Conservation (phyloP, 257 asterid genomes). For the Solanum tacnaense region DNA sequence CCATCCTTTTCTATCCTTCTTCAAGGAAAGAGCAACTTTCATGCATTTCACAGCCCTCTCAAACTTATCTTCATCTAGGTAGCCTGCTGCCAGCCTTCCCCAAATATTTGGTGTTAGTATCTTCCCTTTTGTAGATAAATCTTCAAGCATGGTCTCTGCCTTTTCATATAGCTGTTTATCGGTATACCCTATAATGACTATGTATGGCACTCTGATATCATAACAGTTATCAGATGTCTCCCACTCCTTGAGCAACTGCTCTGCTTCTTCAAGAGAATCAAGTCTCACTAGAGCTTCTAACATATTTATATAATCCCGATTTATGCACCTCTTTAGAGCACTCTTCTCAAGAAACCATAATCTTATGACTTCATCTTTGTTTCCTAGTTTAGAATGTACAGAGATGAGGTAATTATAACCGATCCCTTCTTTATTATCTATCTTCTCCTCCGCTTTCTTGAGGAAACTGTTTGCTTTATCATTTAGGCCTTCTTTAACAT, state of each 20-base stretch:
- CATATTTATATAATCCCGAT: constrained; percentile 52
- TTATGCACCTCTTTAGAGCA: constrained; percentile 39
- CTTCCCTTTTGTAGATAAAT: constrained; percentile 30
- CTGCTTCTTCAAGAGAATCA: constrained; percentile 53
- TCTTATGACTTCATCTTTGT: constrained; percentile 48
- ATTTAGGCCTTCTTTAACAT: constrained; percentile 40
- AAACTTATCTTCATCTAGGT: constrained; percentile 36
- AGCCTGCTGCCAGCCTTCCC: constrained; percentile 50
- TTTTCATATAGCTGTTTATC: constrained; percentile 40
- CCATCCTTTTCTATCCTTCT: constrained; percentile 12
- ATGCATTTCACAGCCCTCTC: constrained; percentile 39
- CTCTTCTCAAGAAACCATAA: constrained; percentile 49
- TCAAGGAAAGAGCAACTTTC: constrained; percentile 30
- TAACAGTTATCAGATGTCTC: constrained; percentile 55
- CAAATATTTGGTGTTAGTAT: constrained; percentile 30
- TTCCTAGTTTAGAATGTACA: constrained; percentile 48
- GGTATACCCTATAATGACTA: constrained; percentile 33
- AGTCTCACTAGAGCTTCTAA: constrained; percentile 61
- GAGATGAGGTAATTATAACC: constrained; percentile 72
- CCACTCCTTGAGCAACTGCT: constrained; percentile 58
- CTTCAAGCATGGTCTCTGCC: constrained; percentile 49
- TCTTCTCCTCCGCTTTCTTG: constrained; percentile 47
- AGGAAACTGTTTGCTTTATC: constrained; percentile 47
- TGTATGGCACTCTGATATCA: constrained; percentile 56
- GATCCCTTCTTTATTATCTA: constrained; percentile 37